Percentiles rank a stretch among this genome's conserved stretches.
Conservation (phyloP, 169 alveolate genomes). For the Eimeria tenella region DNA sequence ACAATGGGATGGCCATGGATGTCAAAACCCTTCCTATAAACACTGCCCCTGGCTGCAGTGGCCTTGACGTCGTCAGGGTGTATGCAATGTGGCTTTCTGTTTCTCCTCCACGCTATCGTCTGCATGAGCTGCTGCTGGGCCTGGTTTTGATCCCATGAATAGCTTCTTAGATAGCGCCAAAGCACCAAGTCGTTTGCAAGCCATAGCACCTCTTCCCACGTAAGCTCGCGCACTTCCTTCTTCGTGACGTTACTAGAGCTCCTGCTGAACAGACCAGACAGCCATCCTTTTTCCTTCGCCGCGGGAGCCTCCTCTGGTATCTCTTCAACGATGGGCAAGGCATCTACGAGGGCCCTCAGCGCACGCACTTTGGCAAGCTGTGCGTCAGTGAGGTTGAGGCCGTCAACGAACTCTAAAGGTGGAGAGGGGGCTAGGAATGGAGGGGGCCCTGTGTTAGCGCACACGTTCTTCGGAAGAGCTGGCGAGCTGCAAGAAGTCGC, state of each 20-base stretch:
- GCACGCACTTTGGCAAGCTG: conserved; percentile 7
- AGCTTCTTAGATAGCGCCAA: conserved; percentile 50
- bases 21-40: conserved; percentile 68
- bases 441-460: conserved; percentile 32
- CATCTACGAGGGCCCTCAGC: conserved; percentile 12
- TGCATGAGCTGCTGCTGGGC: conserved; percentile 64
- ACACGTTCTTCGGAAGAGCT: background rate
- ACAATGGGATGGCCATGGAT: conserved; percentile 41
- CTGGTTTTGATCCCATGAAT: conserved; percentile 12
- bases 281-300: background rate
- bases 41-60: conserved; percentile 57
- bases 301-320: background rate
- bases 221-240: background rate
- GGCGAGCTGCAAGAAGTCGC: conserved; percentile 14
- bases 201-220: conserved; percentile 74
- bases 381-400: background rate
- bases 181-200: conserved; percentile 55
- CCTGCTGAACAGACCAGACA: conserved; percentile 26
- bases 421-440: conserved; percentile 27
- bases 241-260: background rate
- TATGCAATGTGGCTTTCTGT: conserved; percentile 41
- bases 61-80: conserved; percentile 10
- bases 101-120: conserved; percentile 49
- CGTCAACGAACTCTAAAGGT: background rate
- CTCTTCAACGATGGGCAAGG: conserved; percentile 27